Percentiles rank a stretch among this genome's conserved stretches.
Conservation (phyloP, 1,284 basidiomycete genomes). For the Trichosporon sp. region DNA sequence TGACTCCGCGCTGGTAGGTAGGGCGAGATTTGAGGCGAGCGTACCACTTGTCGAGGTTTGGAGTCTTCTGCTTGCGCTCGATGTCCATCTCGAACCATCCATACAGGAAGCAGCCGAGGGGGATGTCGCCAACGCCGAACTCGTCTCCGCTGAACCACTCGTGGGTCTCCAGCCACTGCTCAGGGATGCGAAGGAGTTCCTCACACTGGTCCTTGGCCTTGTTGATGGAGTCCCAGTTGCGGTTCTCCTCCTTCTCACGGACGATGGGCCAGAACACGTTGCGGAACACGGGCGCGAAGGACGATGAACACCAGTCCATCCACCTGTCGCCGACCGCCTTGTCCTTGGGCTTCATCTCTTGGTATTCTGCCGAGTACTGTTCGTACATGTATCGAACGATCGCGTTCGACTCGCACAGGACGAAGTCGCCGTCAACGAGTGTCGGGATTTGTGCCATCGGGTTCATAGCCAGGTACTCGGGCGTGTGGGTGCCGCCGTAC, state of each 20-base stretch:
- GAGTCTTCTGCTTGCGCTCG: conserved; percentile 7
- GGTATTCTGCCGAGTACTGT: conserved; percentile 20
- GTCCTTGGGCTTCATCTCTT: neutral
- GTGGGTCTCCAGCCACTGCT: conserved; percentile 23
- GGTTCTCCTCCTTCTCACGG: conserved; percentile 23
- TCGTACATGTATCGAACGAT: conserved; percentile 29
- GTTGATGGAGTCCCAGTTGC: conserved; percentile 20
- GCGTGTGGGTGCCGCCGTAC: conserved; percentile 22
- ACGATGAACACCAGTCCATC: conserved; percentile 28
- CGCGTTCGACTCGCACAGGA: conserved; percentile 29
- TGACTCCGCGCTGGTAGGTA: conserved; percentile 25
- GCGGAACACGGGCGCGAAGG: neutral
- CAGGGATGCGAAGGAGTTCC: conserved; percentile 15
- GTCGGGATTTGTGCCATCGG: conserved; percentile 27
- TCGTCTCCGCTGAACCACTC: conserved; percentile 20
- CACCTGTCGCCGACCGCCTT: conserved; percentile 24
- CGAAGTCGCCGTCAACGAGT: conserved; percentile 26
- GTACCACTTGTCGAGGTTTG: conserved; percentile 25
- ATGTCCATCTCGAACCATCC: conserved; percentile 26
- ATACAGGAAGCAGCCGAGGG: conserved; percentile 25
- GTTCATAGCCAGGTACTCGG: conserved; percentile 27
- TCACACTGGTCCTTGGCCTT: neutral
- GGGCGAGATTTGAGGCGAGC: conserved; percentile 20
- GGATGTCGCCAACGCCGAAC: conserved; percentile 27
- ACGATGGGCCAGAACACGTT: conserved; percentile 24